Percentiles rank a stretch among this genome's conserved stretches.
Evolutionary conservation across 2,329 filamentous ascomycete genomes (phyloP).

Genomic region (Trichoderma atroviride): DNA sequence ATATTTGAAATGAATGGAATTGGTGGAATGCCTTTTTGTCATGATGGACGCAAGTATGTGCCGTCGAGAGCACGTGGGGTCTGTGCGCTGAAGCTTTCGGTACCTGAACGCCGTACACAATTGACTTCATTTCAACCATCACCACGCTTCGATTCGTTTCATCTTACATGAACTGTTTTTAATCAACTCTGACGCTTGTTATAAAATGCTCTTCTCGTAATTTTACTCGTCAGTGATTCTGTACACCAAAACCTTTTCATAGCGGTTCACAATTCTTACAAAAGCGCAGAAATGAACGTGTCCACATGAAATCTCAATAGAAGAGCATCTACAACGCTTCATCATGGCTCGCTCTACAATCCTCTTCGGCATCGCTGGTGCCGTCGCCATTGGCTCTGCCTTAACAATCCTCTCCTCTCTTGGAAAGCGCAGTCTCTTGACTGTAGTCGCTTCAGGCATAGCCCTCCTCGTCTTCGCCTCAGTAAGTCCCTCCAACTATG

Average conservation of each 20-base stretch:
- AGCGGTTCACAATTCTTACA: not conserved
- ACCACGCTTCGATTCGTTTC: not conserved
- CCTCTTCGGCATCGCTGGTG: not conserved
- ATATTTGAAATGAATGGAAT: not conserved
- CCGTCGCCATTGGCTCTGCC: not conserved
- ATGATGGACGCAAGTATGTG: not conserved
- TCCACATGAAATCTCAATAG: not conserved
- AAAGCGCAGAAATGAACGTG: constrained; percentile 1
- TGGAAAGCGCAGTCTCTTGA: constrained; percentile 21
- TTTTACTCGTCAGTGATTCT: not conserved
- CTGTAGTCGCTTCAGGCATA: constrained; percentile 31
- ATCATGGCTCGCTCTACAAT: constrained; percentile 7
- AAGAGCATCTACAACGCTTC: not conserved
- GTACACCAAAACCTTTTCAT: not conserved
- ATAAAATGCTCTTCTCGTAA: not conserved
- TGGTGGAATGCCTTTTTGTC: not conserved
- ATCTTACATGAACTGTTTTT: no score
- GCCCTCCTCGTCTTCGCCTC: constrained; percentile 36
- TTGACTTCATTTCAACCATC: not conserved
- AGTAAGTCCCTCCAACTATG: constrained; percentile 31
- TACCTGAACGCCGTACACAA: not conserved
- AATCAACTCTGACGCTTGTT: not conserved
- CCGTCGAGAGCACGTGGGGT: not conserved
- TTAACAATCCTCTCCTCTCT: constrained; percentile 1
- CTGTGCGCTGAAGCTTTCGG: not conserved